Percentiles rank a stretch among this genome's conserved stretches.
These are phyloP conservation scores for Mortierella sp. DNA, from an alignment of 371 early-diverging fungal genomes.

Conservation along the genomic window DNA sequence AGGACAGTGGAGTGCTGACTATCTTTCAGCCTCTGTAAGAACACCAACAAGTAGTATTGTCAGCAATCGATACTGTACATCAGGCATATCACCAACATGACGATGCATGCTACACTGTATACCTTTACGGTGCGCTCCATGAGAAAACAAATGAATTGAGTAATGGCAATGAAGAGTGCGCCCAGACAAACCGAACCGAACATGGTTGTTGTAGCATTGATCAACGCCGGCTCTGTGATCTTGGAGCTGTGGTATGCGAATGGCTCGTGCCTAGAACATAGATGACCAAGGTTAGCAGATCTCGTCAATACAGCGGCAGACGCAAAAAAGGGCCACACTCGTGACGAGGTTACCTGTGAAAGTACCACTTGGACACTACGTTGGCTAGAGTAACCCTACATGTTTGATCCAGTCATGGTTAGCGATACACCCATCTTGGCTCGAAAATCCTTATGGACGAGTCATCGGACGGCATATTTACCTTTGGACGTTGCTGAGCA, in stretches of 20 bases:
- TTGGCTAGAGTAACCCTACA: conserved; percentile 60
- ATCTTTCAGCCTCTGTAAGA: conserved; percentile 30
- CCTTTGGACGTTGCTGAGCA: conserved; percentile 77
- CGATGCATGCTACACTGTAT: conserved; percentile 1
- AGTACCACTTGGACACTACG: conserved; percentile 84
- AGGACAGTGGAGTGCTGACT: conserved; percentile 26
- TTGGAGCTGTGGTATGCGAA: conserved; percentile 55
- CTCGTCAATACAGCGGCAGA: not conserved
- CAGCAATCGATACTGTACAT: not conserved
- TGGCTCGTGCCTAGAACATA: conserved; percentile 56
- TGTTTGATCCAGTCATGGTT: too few species aligned
- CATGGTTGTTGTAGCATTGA: conserved; percentile 66
- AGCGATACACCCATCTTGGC: not conserved
- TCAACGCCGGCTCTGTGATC: conserved; percentile 58
- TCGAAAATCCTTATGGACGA: too few species aligned
- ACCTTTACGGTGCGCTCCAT: conserved; percentile 63
- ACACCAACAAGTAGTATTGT: not conserved
- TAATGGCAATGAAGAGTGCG: conserved; percentile 70
- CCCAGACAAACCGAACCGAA: conserved; percentile 80
- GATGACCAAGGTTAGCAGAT: not conserved
- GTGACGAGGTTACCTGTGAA: conserved; percentile 57
- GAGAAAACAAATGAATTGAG: conserved; percentile 64
- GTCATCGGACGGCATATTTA: conserved; percentile 15
- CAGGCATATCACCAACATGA: not conserved
- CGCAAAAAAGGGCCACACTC: not conserved